Conservation (phyloP, 768 basidiomycete species). For the Pleurotus sapidus region DNA sequence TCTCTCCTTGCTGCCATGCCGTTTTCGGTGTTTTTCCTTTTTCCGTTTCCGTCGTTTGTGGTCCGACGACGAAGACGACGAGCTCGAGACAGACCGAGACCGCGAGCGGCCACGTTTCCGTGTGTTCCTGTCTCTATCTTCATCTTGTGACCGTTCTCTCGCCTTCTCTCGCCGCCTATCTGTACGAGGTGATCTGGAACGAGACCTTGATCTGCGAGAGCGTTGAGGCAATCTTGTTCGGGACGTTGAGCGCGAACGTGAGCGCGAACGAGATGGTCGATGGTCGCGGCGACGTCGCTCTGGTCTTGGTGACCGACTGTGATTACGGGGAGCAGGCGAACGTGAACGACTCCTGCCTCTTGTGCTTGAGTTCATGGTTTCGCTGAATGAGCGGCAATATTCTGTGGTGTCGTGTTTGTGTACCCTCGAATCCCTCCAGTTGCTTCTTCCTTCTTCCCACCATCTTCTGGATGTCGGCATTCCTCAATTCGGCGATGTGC, state of each 20-base stretch:
- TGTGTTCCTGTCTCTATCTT: constrained; percentile 25
- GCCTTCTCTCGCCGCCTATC: constrained; percentile 29
- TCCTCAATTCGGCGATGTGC: too few species aligned
- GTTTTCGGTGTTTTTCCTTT: constrained; percentile 42
- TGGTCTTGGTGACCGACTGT: neutral
- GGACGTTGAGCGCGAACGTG: constrained; percentile 1
- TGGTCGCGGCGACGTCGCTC: neutral
- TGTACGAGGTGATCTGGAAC: constrained; percentile 15
- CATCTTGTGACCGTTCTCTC: constrained; percentile 27
- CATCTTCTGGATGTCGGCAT: too few species aligned
- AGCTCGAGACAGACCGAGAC: constrained; percentile 38
- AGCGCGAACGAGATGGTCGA: constrained; percentile 7
- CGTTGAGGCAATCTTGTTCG: neutral
- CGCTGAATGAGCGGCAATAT: neutral
- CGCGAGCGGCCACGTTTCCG: constrained; percentile 28
- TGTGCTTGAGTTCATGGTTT: neutral
- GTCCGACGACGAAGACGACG: constrained; percentile 37
- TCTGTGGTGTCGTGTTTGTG: neutral
- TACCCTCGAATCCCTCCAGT: neutral
- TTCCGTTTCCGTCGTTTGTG: constrained; percentile 39
- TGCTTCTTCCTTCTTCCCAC: neutral
- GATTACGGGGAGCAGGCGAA: neutral
- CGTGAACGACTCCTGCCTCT: neutral
- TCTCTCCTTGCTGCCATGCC: constrained; percentile 42
- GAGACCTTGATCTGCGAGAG: constrained; percentile 8